Evolutionary conservation across 2,329 filamentous ascomycete genomes (phyloP).

Genomic region (Cladophialophora carrionii): DNA sequence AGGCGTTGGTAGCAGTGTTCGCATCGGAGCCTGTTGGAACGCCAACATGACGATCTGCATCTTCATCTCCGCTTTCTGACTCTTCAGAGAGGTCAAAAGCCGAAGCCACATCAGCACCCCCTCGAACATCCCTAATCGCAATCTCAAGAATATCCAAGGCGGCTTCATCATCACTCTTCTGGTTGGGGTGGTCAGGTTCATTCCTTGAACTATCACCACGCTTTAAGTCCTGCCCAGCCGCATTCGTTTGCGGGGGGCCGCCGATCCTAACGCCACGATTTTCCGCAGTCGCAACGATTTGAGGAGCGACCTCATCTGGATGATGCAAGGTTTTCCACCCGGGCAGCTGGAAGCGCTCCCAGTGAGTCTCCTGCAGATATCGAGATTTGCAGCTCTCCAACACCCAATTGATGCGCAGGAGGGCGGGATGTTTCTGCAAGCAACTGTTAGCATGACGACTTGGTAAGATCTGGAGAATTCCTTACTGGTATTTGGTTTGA

Average conservation of each 20-base stretch:
- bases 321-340: constrained; percentile 12
- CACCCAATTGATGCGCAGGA: constrained; percentile 69
- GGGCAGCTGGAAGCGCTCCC: constrained; percentile 61
- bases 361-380: constrained; percentile 61
- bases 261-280: background rate
- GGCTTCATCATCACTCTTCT: constrained; percentile 41
- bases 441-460: constrained; percentile 7
- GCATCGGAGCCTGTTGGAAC: background rate
- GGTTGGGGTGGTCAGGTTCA: background rate
- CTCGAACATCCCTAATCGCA: constrained; percentile 28
- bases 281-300: background rate
- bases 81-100: constrained; percentile 16
- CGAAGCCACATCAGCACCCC: constrained; percentile 3
- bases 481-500: constrained; percentile 48
- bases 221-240: background rate
- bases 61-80: constrained; percentile 1
- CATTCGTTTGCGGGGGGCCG: background rate
- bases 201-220: background rate
- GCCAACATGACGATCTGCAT: background rate
- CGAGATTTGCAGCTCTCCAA: constrained; percentile 68
- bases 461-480: constrained; percentile 16
- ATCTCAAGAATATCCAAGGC: constrained; percentile 42
- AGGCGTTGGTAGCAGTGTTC: background rate
- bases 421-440: constrained; percentile 4
- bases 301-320: background rate